Evolutionary conservation across 140 eudicot genomes (phyloP).

Genomic region (Erigeron philadelphicus): DNA sequence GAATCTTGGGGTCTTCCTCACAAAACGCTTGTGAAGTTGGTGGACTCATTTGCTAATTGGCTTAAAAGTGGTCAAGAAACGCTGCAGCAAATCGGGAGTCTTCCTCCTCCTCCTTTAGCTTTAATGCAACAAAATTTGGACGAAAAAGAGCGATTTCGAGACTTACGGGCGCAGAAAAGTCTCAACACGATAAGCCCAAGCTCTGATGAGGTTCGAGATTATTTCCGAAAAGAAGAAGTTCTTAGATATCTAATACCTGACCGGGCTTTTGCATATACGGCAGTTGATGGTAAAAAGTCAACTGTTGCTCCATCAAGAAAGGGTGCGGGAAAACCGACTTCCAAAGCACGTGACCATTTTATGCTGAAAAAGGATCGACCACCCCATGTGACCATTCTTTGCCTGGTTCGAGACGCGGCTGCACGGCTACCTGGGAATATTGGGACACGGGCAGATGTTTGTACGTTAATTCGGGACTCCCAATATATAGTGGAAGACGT

Average conservation of each 20-base stretch:
- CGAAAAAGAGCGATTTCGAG: constrained; percentile 89
- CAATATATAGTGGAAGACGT: constrained; percentile 90
- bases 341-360: constrained; percentile 95
- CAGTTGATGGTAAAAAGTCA: constrained; percentile 86
- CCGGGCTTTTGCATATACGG: constrained; percentile 82
- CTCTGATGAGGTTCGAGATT: constrained; percentile 76
- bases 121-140: constrained; percentile 72
- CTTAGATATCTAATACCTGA: constrained; percentile 87
- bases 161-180: constrained; percentile 94
- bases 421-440: constrained; percentile 92
- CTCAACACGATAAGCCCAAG: constrained; percentile 71
- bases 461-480: constrained; percentile 85
- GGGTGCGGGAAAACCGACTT: constrained; percentile 95
- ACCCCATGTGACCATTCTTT: constrained; percentile 95
- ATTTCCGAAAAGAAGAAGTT: constrained; percentile 79
- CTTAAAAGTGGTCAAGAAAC: constrained; percentile 93
- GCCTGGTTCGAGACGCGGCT: constrained; percentile 96
- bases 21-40: constrained; percentile 88
- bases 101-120: constrained; percentile 73
- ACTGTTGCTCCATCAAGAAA: constrained; percentile 91
- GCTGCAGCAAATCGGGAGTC: constrained; percentile 83
- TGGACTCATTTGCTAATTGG: constrained; percentile 95
- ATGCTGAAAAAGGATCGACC: constrained; percentile 92
- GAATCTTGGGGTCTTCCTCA: constrained; percentile 94
- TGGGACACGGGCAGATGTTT: constrained; percentile 96